Evolutionary conservation across 1,139 yeast species (phyloP), one percentile per base, ranked within the genome.

Genomic region (Spathaspora sp.): DNA sequence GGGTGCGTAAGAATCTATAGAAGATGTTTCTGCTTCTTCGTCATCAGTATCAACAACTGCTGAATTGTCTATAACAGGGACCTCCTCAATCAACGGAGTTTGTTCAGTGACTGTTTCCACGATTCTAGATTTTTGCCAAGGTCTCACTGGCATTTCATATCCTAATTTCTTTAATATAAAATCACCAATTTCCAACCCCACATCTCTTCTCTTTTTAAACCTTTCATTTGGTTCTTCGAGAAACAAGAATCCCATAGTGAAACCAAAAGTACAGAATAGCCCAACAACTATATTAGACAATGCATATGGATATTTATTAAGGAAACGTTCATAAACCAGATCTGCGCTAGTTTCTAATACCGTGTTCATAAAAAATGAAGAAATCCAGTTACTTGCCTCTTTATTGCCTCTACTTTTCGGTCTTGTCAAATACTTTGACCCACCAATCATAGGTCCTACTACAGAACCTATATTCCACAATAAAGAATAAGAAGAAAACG

Each of bases 281-380:
- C 81, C 74, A 17, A 82, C 81, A 3, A 78, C 79, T 9, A 84
- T 56, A 56, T 83, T 84, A 3, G 86, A 81, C 48, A 82, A 63
- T 1, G 84, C 81, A 57, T 81, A 84, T 0, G 88, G 89, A 56
- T 72, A 70, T 18, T 31, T 45, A 9, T 31, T 42, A 39, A 49
- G 43, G 20, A 49, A 18, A 4, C 45, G 38, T 41, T 48, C 51
- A 37, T 51, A 46, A 23, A 42, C 43, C 33, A 44, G 46, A 27
- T 52, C 49, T 8, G 37, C 37, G 18, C 17, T 23, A 15, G 20
- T 27, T 13, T 27, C 41, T 16, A 5, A 13, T 2, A 27, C 29
- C 7, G 44, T 10, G 13, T 34, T 42, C 44, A 42, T 42, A 13
- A 42, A 26, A 13, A 42, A 37, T 7, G 17, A 20, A n/a, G 45